A percentile compares a stretch with the other conserved stretches of the same genome.
These are phyloP conservation scores for Clausena lansium DNA, from an alignment of 345 rosid species.

Conservation along the genomic window DNA sequence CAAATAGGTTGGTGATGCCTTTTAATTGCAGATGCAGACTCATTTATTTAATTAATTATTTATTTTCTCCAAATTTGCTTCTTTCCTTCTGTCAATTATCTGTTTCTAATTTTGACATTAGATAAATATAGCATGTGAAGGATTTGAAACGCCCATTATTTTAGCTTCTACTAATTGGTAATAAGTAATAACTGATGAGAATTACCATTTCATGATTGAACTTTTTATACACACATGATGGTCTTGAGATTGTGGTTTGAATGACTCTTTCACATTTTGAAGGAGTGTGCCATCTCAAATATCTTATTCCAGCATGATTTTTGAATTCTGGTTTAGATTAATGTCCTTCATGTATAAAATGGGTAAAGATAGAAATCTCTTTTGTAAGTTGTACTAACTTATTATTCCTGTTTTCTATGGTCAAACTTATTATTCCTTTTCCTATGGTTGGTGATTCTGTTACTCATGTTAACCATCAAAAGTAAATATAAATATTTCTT, in stretches of 20 bases:
- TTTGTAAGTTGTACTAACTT: background rate
- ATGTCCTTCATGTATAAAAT: background rate
- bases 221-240: background rate
- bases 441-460: background rate
- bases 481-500: background rate
- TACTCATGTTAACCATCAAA: background rate
- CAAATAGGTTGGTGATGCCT: conserved; percentile 76
- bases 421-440: background rate
- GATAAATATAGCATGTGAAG: background rate
- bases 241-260: background rate
- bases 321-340: background rate
- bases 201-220: background rate
- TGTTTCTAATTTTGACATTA: background rate
- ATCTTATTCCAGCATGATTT: background rate
- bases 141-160: background rate
- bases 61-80: background rate
- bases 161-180: background rate
- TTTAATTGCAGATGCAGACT: conserved; percentile 2
- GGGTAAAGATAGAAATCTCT: background rate
- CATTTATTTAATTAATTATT: too few relatives aligned
- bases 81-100: background rate
- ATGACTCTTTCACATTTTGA: background rate
- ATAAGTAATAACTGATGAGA: background rate
- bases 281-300: background rate
- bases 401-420: background rate